Percentiles rank a stretch among this genome's conserved stretches.
Evolutionary conservation across 1,139 yeast genomes (phyloP).

Genomic region (Eremothecium coryli): DNA sequence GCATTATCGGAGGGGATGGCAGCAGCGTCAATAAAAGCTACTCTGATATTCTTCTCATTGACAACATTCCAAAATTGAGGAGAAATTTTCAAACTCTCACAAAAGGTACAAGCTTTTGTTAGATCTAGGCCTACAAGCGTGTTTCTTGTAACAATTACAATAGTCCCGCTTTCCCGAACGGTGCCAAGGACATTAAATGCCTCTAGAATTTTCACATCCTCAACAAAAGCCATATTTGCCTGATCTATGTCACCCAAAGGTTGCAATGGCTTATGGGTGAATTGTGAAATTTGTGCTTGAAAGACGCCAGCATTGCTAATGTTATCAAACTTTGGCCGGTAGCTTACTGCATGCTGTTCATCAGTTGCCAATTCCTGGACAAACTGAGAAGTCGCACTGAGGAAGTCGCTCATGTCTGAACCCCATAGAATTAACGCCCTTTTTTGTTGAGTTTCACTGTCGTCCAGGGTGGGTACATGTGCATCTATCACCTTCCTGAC

Average conservation of each 20-base stretch:
- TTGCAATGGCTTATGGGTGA: slow-evolving; percentile 13
- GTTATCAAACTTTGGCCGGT: slow-evolving; percentile 65
- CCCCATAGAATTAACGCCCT: slow-evolving; percentile 61
- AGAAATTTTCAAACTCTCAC: slow-evolving; percentile 42
- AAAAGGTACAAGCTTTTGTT: slow-evolving; percentile 30
- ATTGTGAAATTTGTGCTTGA: slow-evolving; percentile 55
- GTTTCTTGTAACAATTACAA: slow-evolving; percentile 37
- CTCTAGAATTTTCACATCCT: slow-evolving; percentile 45
- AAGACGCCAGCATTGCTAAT: slow-evolving; percentile 63
- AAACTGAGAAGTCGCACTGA: slow-evolving; percentile 53
- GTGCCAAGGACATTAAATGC: slow-evolving; percentile 54
- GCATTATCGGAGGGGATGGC: slow-evolving; percentile 53
- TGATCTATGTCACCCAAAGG: slow-evolving; percentile 39
- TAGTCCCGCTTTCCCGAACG: slow-evolving; percentile 46
- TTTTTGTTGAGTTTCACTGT: slow-evolving; percentile 31
- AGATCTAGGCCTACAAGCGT: slow-evolving; percentile 22
- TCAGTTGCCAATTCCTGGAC: slow-evolving; percentile 68
- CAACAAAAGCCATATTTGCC: slow-evolving; percentile 58
- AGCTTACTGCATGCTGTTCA: slow-evolving; percentile 42
- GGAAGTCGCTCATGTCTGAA: slow-evolving; percentile 48
- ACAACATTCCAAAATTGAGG: slow-evolving; percentile 45
- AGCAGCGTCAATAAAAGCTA: slow-evolving; percentile 50
- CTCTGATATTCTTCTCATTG: slow-evolving; percentile 43
- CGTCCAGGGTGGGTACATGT: slow-evolving; percentile 36
- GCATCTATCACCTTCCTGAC: slow-evolving; percentile 42